phyloP scores from a whole-genome alignment of 768 basidiomycete genomes.

The Naematelia encephala region DNA sequence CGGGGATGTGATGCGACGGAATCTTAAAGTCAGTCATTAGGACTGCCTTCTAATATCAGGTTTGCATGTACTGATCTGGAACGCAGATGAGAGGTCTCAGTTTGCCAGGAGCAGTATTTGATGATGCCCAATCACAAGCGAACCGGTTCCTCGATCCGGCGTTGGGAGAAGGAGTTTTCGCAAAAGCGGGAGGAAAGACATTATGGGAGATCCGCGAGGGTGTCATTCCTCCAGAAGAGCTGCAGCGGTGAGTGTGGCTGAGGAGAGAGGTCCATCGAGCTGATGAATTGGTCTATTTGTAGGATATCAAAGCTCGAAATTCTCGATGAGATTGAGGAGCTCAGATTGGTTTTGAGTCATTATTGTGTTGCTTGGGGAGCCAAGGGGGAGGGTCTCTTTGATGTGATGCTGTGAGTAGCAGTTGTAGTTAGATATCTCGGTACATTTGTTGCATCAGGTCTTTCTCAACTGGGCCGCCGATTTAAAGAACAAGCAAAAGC shows the following conservation, averaged over 20 bases:
- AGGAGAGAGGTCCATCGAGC: conserved; percentile 23
- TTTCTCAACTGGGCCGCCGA: no score
- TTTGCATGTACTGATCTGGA: background rate
- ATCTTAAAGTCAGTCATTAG: conserved; percentile 64
- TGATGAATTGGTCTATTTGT: conserved; percentile 6
- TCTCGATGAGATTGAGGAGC: conserved; percentile 91
- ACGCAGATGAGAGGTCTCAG: conserved; percentile 65
- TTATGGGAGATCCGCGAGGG: conserved; percentile 65
- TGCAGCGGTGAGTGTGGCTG: conserved; percentile 37
- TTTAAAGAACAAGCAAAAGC: no score
- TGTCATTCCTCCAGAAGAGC: conserved; percentile 39
- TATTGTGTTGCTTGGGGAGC: conserved; percentile 81
- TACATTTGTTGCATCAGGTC: no score
- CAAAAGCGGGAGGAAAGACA: conserved; percentile 59
- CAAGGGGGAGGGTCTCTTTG: conserved; percentile 25
- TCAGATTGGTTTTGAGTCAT: conserved; percentile 82
- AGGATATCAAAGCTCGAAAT: conserved; percentile 79
- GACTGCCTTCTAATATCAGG: no score
- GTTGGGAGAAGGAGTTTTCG: conserved; percentile 55
- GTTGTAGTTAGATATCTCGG: no score
- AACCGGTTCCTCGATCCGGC: conserved; percentile 57
- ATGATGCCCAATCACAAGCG: conserved; percentile 59
- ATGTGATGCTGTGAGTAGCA: no score
- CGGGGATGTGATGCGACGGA: conserved; percentile 86
- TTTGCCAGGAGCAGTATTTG: conserved; percentile 69